Evolutionary conservation across 2,329 filamentous ascomycete genomes (phyloP), one percentile per base, ranked within the genome.

Genomic region (Fusarium lateritium): DNA sequence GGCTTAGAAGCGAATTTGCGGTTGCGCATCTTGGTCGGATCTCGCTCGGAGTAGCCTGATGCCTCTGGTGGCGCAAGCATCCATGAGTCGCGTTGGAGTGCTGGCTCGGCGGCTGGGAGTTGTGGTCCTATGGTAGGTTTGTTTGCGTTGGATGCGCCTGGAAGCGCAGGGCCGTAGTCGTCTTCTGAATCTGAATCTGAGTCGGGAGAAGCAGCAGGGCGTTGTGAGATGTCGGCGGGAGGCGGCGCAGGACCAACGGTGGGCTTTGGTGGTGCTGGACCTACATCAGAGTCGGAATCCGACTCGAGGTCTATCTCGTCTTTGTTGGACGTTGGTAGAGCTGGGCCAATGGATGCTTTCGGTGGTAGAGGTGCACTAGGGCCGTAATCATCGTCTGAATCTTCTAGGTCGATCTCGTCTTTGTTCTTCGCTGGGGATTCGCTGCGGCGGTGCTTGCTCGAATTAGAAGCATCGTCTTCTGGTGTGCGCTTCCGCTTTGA

Each of bases 1-100:
- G 82, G 81, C 6, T 87, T 86, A 38, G 91, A 92, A 52, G 93
- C 90, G 83, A 98, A 98, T 70, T 93, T 94, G 64, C 94, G 91
- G 67, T 89, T 91, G 73, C 91, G 90, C 62, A 95, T 84, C 79
- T 94, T 94, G 6, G 94, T 95, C 2, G 95, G 93, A 79, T 98
- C 94, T 71, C 82, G 92, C 82, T 78, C 92, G 81, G 69, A 87
- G 71, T 87, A 76, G 81, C 82, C 83, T 80, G 84, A 75, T 22
- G 83, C 79, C 3, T 84, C 82, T 0, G 92, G 92, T 2, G 92
- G 92, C 2, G 88, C 86, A 46, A 94, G 84, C 92, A 94, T 94
- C 92, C 92, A 94, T 74, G 93, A 91, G 82, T 97, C 94, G 73
- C 95, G 90, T 76, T 91, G 86, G 7, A 86, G 84, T 49, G 86